A percentile compares a stretch with the other conserved stretches of the same genome.
These are phyloP conservation scores for Coniochaeta sp. DNA, from an alignment of 2,329 filamentous ascomycete genomes.

Conservation along the genomic window DNA sequence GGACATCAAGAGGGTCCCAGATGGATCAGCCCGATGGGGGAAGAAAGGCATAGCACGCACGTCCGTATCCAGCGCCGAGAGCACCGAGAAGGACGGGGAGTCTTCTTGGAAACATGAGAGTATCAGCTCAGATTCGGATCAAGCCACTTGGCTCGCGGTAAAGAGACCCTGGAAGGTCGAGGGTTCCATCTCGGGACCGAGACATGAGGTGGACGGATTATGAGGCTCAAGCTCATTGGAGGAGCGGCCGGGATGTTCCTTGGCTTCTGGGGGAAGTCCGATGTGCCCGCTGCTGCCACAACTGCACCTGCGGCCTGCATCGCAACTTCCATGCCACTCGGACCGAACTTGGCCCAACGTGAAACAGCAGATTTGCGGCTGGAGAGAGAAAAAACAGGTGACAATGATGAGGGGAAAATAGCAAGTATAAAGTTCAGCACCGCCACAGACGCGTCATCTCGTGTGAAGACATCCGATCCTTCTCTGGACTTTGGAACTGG, in stretches of 20 bases:
- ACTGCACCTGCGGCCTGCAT: background rate
- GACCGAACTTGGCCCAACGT: too few relatives aligned
- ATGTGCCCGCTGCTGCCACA: background rate
- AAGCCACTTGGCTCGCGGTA: background rate
- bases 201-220: background rate
- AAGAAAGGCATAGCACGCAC: background rate
- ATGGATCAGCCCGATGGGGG: background rate
- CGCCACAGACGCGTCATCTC: background rate
- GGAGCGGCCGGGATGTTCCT: background rate
- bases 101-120: background rate
- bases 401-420: too few relatives aligned
- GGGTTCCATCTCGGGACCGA: background rate
- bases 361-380: too few relatives aligned
- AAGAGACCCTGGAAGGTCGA: background rate
- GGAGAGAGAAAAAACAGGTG: background rate
- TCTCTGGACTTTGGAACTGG: background rate
- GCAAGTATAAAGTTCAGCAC: background rate
- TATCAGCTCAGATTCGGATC: background rate
- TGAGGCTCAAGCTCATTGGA: background rate
- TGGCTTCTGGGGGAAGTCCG: background rate
- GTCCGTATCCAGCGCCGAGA: too few relatives aligned
- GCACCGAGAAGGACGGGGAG: too few relatives aligned
- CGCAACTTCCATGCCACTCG: background rate
- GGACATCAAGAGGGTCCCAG: background rate
- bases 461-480: background rate